Conservation (phyloP, 345 rosid genomes). For the Pelargonium nanum region DNA sequence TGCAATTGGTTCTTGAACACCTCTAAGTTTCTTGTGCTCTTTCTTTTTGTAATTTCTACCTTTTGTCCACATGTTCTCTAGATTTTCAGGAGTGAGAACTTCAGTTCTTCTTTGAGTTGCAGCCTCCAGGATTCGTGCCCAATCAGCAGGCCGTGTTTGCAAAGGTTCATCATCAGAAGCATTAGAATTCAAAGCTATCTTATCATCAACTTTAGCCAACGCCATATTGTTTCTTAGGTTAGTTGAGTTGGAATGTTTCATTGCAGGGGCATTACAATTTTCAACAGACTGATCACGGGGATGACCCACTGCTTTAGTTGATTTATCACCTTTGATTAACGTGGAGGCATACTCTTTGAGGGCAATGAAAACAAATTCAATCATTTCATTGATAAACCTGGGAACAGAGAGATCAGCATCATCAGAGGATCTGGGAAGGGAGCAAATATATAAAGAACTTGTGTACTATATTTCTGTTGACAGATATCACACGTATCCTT, state of each 20-base stretch:
- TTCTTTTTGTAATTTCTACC: slow-evolving; percentile 84
- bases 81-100: slow-evolving; percentile 95
- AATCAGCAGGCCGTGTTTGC: slow-evolving; percentile 48
- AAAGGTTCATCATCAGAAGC: slow-evolving; percentile 24
- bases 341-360: slow-evolving; percentile 34
- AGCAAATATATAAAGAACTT: too few species aligned
- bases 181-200: slow-evolving; percentile 16
- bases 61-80: slow-evolving; percentile 96
- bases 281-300: slow-evolving; percentile 5
- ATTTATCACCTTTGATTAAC: slow-evolving; percentile 33
- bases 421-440: background rate
- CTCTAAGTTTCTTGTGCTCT: slow-evolving; percentile 42
- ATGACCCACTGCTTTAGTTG: slow-evolving; percentile 20
- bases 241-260: slow-evolving; percentile 22
- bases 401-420: background rate
- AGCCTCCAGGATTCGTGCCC: slow-evolving; percentile 75
- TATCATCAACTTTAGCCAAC: slow-evolving; percentile 23
- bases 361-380: slow-evolving; percentile 56
- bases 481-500: too few species aligned
- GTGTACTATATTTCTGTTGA: too few species aligned
- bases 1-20: slow-evolving; percentile 18
- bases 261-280: slow-evolving; percentile 19
- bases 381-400: slow-evolving; percentile 87
- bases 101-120: slow-evolving; percentile 90
- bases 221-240: slow-evolving; percentile 28